These are phyloP conservation scores for Ophiobolus disseminans DNA, from an alignment of 2,329 filamentous ascomycete genomes.

Conservation along the genomic window DNA sequence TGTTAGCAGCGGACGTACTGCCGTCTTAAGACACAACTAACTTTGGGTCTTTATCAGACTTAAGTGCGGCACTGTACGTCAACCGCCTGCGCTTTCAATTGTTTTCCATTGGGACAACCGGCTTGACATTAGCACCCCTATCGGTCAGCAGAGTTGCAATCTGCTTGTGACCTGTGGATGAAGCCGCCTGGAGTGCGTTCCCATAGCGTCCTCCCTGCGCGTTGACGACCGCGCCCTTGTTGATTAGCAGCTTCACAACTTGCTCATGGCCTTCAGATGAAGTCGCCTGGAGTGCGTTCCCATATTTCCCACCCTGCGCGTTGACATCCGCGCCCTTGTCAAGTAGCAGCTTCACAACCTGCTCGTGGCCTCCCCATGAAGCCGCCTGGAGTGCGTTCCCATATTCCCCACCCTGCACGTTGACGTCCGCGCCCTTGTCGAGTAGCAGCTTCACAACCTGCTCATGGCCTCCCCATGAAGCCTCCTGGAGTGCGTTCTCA, in stretches of 20 bases:
- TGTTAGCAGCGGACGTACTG: neutral
- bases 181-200: neutral
- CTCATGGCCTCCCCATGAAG: no score
- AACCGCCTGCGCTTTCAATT: neutral
- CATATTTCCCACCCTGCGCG: neutral
- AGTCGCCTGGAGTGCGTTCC: neutral
- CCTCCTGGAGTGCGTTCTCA: no score
- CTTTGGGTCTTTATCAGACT: neutral
- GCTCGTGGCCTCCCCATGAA: conserved; percentile 1
- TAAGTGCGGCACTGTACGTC: neutral
- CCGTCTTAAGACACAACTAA: neutral
- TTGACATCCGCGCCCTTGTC: neutral
- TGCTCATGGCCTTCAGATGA: neutral
- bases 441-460: neutral
- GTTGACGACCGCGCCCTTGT: neutral
- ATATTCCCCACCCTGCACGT: neutral
- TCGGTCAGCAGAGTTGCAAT: neutral
- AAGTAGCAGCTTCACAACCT: neutral
- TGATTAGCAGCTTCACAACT: neutral
- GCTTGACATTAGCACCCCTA: neutral
- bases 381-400: conserved; percentile 8
- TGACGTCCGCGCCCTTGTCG: conserved; percentile 1
- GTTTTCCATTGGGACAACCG: neutral
- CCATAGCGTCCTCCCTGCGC: neutral
- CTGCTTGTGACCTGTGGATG: neutral